These are phyloP conservation scores for Pelargonium fulgidum DNA, from an alignment of 441 rosid genomes.

Conservation along the genomic window DNA sequence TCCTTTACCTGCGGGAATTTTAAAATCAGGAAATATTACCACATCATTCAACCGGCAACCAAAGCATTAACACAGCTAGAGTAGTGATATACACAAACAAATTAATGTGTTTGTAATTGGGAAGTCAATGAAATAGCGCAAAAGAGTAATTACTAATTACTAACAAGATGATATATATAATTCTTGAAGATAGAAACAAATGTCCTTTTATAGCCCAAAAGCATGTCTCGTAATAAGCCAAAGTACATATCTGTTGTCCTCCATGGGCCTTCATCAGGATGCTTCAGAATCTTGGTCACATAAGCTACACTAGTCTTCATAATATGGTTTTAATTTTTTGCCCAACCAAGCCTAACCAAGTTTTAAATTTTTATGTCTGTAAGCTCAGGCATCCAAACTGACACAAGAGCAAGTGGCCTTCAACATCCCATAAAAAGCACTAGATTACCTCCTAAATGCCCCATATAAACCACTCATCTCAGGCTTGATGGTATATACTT, in stretches of 20 bases:
- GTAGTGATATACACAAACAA: background rate
- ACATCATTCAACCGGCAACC: background rate
- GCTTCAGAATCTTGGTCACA: no score
- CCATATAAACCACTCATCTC: no score
- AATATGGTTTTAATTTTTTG: no score
- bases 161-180: background rate
- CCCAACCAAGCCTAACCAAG: no score
- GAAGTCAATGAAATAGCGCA: background rate
- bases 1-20: slow-evolving; percentile 61
- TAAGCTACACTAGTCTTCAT: no score
- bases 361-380: no score
- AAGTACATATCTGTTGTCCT: background rate
- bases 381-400: no score
- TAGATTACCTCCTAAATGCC: no score
- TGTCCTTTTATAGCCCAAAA: background rate
- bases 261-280: no score
- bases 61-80: background rate
- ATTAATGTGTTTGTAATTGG: background rate
- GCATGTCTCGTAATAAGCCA: background rate
- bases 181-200: background rate
- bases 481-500: no score
- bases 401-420: no score
- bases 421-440: no score
- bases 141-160: background rate
- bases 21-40: slow-evolving; percentile 6